Percentiles rank a stretch among this genome's conserved stretches.
phyloP scores from a whole-genome alignment of 345 rosid species.

The Ceriops zippeliana region DNA sequence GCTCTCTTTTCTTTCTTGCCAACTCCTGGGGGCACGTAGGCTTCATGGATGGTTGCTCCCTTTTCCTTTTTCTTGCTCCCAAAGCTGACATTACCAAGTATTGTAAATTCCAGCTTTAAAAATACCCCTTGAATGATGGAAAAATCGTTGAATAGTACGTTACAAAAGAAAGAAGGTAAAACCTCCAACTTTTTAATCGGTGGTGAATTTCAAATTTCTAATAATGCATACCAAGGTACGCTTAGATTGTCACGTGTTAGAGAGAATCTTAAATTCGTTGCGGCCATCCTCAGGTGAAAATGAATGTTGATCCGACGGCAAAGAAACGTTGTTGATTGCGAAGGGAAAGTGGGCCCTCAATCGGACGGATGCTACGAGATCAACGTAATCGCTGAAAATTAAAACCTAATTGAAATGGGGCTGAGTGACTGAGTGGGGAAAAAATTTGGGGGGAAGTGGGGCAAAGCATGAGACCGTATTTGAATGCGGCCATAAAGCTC shows the following conservation, averaged over 20 bases:
- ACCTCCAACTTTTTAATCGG: not conserved
- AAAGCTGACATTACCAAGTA: not conserved
- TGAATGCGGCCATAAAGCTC: slow-evolving; percentile 33
- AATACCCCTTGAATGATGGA: no score
- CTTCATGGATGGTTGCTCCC: not conserved
- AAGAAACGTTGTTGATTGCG: no score
- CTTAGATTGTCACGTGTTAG: no score
- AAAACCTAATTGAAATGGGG: not conserved
- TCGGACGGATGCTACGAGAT: no score
- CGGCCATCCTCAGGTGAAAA: no score
- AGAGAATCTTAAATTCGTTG: no score
- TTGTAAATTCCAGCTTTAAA: no score
- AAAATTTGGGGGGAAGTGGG: not conserved
- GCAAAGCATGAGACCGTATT: slow-evolving; percentile 33
- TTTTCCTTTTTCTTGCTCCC: not conserved
- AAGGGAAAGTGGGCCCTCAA: no score
- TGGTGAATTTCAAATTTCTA: not conserved
- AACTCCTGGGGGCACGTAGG: not conserved
- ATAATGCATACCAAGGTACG: not conserved
- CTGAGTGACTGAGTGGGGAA: not conserved
- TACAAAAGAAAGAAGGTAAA: no score
- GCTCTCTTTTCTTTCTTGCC: slow-evolving; percentile 22
- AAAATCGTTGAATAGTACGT: no score
- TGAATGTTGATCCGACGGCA: no score
- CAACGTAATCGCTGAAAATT: no score